These are phyloP conservation scores for Fusarium chlamydosporum DNA, from an alignment of 2,329 filamentous ascomycete species.

Conservation along the genomic window DNA sequence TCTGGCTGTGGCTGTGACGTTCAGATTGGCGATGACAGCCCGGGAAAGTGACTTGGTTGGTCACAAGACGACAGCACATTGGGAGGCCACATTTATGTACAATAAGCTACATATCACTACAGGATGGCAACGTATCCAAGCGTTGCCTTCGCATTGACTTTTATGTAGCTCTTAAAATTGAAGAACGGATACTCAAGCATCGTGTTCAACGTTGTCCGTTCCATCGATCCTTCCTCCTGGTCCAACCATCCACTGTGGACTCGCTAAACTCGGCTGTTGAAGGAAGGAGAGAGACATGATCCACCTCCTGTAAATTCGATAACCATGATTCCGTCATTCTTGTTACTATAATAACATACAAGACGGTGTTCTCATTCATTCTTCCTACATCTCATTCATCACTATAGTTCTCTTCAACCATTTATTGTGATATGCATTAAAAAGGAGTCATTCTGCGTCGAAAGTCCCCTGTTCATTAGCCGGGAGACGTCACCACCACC, in stretches of 20 bases:
- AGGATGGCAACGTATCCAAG: not conserved
- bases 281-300: conserved; percentile 31
- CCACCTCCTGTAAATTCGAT: conserved; percentile 23
- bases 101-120: not conserved
- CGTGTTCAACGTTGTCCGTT: conserved; percentile 25
- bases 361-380: not conserved
- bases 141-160: not conserved
- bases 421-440: conserved; percentile 6
- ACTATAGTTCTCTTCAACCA: not conserved
- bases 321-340: conserved; percentile 5
- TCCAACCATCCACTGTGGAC: conserved; percentile 28
- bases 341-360: conserved; percentile 2
- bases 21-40: conserved; percentile 43
- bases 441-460: conserved; percentile 9
- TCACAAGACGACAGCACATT: not conserved
- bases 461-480: conserved; percentile 38
- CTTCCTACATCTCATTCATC: not conserved
- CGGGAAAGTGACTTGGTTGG: conserved; percentile 7
- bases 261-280: conserved; percentile 28
- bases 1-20: conserved; percentile 33
- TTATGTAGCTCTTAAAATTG: conserved; percentile 1
- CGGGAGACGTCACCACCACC: conserved; percentile 29
- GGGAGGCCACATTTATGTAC: not conserved
- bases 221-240: conserved; percentile 31
- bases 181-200: conserved; percentile 7